These are phyloP conservation scores for Lecanoromycetidae sp. DNA, from an alignment of 2,329 filamentous ascomycete species.

Conservation along the genomic window DNA sequence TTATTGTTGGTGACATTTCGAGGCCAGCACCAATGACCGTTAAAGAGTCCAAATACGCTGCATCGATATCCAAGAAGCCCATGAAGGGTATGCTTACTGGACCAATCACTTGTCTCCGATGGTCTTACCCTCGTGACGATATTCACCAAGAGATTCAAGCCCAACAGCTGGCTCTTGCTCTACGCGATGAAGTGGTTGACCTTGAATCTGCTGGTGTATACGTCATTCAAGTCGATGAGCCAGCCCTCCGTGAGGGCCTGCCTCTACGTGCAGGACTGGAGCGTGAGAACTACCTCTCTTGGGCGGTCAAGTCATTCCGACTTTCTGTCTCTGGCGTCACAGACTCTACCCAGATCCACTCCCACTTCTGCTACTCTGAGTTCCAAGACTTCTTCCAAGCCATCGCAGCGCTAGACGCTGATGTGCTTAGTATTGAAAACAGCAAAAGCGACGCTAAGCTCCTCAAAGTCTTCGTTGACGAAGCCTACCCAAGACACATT, in stretches of 20 bases:
- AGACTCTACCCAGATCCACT: constrained; percentile 98
- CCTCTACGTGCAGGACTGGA: constrained; percentile 87
- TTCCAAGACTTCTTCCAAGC: constrained; percentile 99
- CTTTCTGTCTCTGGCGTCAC: constrained; percentile 85
- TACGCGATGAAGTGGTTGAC: constrained; percentile 96
- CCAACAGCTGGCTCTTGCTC: constrained; percentile 94
- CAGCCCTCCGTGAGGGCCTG: constrained; percentile 97
- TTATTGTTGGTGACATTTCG: constrained; percentile 97
- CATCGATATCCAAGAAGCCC: constrained; percentile 90
- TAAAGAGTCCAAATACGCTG: constrained; percentile 99
- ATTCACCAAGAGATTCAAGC: constrained; percentile 98
- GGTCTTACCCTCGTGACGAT: constrained; percentile 99
- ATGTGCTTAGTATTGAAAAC: constrained; percentile 99
- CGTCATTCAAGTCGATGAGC: constrained; percentile 99
- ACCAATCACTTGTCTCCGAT: constrained; percentile 95
- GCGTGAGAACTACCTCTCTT: constrained; percentile 91
- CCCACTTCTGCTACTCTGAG: constrained; percentile 99
- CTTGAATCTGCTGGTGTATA: constrained; percentile 92
- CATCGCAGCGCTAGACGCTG: constrained; percentile 92
- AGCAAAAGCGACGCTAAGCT: constrained; percentile 99
- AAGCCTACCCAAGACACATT: constrained; percentile 95
- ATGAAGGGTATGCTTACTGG: constrained; percentile 99
- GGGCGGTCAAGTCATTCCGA: constrained; percentile 97
- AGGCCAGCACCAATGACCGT: constrained; percentile 96
- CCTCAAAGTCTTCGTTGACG: constrained; percentile 94